Evolutionary conservation across 768 basidiomycete genomes (phyloP).

Genomic region (Boletus huronensis): DNA sequence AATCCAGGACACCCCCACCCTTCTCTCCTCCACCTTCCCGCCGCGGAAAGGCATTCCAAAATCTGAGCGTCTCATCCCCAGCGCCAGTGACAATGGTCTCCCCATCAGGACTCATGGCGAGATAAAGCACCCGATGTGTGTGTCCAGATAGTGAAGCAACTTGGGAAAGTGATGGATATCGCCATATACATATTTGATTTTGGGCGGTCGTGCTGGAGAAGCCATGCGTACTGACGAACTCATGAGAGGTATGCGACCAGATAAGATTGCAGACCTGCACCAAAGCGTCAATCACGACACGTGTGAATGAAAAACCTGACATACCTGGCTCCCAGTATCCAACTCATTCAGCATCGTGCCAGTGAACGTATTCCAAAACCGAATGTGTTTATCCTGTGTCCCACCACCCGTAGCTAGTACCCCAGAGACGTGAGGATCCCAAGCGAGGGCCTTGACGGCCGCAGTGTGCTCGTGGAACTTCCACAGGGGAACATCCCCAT

Average conservation of each 20-base stretch:
- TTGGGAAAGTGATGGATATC: slow-evolving; percentile 90
- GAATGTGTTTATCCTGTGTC: slow-evolving; percentile 97
- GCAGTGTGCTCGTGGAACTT: slow-evolving; percentile 97
- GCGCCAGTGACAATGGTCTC: slow-evolving; percentile 98
- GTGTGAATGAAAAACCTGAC: background rate
- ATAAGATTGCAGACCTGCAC: slow-evolving; percentile 94
- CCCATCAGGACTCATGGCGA: slow-evolving; percentile 97
- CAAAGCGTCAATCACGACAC: slow-evolving; percentile 6
- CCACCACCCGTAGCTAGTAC: slow-evolving; percentile 94
- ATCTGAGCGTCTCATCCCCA: slow-evolving; percentile 93
- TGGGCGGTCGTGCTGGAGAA: slow-evolving; percentile 92
- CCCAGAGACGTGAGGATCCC: slow-evolving; percentile 93
- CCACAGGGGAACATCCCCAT: slow-evolving; percentile 71
- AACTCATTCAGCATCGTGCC: slow-evolving; percentile 83
- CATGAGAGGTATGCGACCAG: slow-evolving; percentile 94
- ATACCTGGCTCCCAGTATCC: slow-evolving; percentile 94
- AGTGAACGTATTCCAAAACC: slow-evolving; percentile 93
- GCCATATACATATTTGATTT: slow-evolving; percentile 96
- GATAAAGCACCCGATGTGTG: slow-evolving; percentile 90
- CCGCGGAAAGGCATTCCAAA: slow-evolving; percentile 97
- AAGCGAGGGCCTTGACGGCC: slow-evolving; percentile 96
- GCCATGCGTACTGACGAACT: slow-evolving; percentile 96
- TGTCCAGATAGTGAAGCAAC: slow-evolving; percentile 94
- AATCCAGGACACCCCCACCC: slow-evolving; percentile 43
- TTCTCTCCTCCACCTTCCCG: slow-evolving; percentile 43